Evolutionary conservation across 768 basidiomycete genomes (phyloP), one percentile per base, ranked within the genome.

Genomic region (Tylopilus rubrobrunneus): DNA sequence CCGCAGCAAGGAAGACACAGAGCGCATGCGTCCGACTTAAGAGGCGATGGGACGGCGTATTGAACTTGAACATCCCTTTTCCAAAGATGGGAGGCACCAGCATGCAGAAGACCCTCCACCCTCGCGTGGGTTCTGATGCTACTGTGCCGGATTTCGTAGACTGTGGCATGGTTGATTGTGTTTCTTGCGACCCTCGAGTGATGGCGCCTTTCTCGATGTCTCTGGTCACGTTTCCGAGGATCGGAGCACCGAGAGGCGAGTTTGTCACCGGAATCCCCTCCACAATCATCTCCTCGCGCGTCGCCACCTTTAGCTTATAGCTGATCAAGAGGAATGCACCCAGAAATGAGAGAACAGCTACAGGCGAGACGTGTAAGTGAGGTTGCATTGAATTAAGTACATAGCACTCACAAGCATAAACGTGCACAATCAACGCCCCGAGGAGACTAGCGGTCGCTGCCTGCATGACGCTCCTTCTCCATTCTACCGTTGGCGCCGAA

Each of bases 261-360:
- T 28, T 23, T 10, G 23, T 31, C 17, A 33, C 45, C 33, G 46
- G 55, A 28, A 67, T 58, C 17, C 62, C 63, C 52, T 74, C 71
- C 39, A 62, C 70, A 51, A 78, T 68, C 52, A 63, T 56, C 58
- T 80, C 76, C 45, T 80, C 78, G 5, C 71, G 71, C 31, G 71
- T 77, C 5, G 82, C 84, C 57, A 78, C 78, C 49, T 73, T 69
- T 7, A 84, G 67, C 51, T 78, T 79, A 68, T 81, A 82, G 34
- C 76, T 71, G 45, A 83, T 72, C 28, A 84, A 70, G 57, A 81
- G 75, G 67, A 83, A 83, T n/a, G 79, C 78, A 5, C 74, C 82
- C 45, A 79, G 63, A 67, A 84, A 84, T 2, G 83, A 73, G 12
- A 77, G 58, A 23, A 75, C 69, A 19, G 75, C 76, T 70, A 27